Evolutionary conservation across 73 alveolate species (phyloP), one percentile per base, ranked within the genome.

Genomic region (Paramecium biaurelia): DNA sequence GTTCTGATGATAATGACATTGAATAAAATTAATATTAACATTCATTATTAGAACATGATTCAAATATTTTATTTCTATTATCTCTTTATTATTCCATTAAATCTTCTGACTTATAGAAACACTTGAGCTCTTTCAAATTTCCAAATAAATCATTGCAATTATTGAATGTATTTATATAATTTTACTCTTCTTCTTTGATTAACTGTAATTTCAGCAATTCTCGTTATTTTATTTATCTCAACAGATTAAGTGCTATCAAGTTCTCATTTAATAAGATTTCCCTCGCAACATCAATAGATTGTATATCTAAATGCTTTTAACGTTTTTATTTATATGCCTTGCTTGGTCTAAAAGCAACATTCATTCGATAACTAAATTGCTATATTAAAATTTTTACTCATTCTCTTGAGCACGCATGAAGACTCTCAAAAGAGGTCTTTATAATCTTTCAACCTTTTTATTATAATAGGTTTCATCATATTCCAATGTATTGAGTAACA

Each of bases 331-430:
- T 74, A 32, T 74, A 74, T 0, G 59, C 59, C 38, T 37, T 74
- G n/a, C 67, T 37, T 4, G 90, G 90, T 38, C 90, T 58, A 23
- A 79, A 79, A 9, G 90, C 72, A 2, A 23, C 42, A 34, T 79
- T 47, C 76, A 79, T 43, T 10, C 90, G 90, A 45, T 79, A 47
- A 42, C 90, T 79, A 79, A 47, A 12, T 41, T 18, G 20, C 47
- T 23, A 24, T 30, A 79, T 11, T 14, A 24, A 45, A 34, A n/a
- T n/a, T n/a, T 53, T 53, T 79, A 79, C 90, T 79, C 90, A 45
- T 79, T 79, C 20, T 79, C 90, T 43, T 32, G 18, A 18, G 90
- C 90, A 24, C 90, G 34, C 90, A 79, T 79, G 47, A 79, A 79
- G 9, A 79, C 57, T 45, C 90, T 79, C 45, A 79, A 45, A 24